Conservation (phyloP, 1,284 basidiomycete genomes). For the Ustilago bromivora region DNA sequence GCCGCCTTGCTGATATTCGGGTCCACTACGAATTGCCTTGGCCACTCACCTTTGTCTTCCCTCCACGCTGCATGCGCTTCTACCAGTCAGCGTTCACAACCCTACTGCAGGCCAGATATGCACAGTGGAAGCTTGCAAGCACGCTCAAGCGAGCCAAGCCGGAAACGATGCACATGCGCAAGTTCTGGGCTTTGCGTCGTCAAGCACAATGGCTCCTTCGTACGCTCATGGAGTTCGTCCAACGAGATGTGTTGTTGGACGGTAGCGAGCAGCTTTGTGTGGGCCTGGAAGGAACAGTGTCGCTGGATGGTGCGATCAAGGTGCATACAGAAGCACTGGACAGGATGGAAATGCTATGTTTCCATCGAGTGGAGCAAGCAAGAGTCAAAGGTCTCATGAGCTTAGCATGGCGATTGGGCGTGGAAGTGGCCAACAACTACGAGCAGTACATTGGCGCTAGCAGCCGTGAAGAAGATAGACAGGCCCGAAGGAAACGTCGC, state of each 20-base stretch:
- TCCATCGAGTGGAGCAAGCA: conserved; percentile 26
- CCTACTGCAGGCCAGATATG: conserved; percentile 40
- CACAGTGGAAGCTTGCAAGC: conserved; percentile 30
- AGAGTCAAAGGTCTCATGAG: conserved; percentile 35
- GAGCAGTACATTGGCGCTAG: conserved; percentile 35
- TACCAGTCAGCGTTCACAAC: conserved; percentile 43
- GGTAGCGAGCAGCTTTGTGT: conserved; percentile 15
- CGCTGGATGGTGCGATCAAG: conserved; percentile 37
- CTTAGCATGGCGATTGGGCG: conserved; percentile 26
- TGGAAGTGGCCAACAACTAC: conserved; percentile 38
- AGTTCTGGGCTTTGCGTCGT: conserved; percentile 43
- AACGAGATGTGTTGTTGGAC: conserved; percentile 30
- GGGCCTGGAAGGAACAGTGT: conserved; percentile 16
- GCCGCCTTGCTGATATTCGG: conserved; percentile 33
- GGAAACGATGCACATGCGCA: conserved; percentile 40
- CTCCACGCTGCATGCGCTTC: conserved; percentile 22
- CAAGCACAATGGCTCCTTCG: conserved; percentile 46
- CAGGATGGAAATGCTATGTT: conserved; percentile 41
- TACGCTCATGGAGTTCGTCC: conserved; percentile 32
- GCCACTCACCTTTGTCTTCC: conserved; percentile 41
- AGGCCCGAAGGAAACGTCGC: conserved; percentile 27
- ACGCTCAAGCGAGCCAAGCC: conserved; percentile 37
- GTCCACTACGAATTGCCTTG: conserved; percentile 51
- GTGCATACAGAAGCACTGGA: conserved; percentile 25
- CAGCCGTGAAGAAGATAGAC: conserved; percentile 32